Base-by-base conservation (phyloP, 208 protist genomes). In the Trypanosoma cruzi region DNA sequence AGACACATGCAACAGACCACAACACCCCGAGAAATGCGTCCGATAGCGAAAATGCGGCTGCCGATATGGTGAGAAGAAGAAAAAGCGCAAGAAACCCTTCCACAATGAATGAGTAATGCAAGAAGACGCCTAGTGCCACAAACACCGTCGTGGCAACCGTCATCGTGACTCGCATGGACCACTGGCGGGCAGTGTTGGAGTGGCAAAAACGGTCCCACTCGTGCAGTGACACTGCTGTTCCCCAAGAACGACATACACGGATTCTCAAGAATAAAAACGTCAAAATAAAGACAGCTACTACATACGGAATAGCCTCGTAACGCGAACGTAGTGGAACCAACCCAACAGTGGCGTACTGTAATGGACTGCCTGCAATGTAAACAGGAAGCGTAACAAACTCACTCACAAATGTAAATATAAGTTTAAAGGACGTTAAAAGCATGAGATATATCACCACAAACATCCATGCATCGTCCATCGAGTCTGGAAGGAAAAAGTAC, bases 321-420 rank as follows among this genome's bases (percentile, higher is more conserved):
- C 64, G 61, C 6, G 63, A 56, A 46, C 56, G 63, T n/a, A 71
- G 31, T 50, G 61, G 63, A 20, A 70, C 57, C 26, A 77, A 59
- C 3, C 71, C 71, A 64, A 77, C 44, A 1, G 71, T 77, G 20
- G 61, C 59, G 29, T 61, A 67, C 22, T 61, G 36, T 6, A 75
- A 14, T 20, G 29, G 31, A 32, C 48, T 59, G 36, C 58, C 58
- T 0, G 20, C 22, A 34, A 72, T 32, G 50, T 72, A 72, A 10
- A 16, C 36, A 44, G 67, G 67, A 20, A 72, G 46, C 26, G 28
- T 40, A 48, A 72, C 44, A 24, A 72, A 72, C 22, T 65, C 40
- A 57, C 67, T 72, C 16, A 28, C 37, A 59, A 71, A 77, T 1
- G 71, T 70, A 59, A 77, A 77, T 26, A 77, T 6, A 55, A 77